phyloP scores from a whole-genome alignment of 208 protist species.

The Crithidia sp. region DNA sequence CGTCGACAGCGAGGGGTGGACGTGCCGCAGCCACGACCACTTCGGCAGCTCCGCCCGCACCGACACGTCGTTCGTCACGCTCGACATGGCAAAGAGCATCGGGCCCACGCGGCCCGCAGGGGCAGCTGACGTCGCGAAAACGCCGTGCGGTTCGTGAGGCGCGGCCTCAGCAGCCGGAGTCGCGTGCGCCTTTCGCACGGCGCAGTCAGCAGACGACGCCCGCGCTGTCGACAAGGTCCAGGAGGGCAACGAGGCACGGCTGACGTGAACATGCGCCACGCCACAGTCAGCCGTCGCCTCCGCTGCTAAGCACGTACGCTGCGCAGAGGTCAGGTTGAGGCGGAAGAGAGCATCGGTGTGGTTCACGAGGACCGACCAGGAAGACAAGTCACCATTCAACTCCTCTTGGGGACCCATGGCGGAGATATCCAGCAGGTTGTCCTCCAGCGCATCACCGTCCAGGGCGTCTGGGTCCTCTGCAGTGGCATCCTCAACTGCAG shows the following conservation, averaged over 20 bases:
- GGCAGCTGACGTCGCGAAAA: slow-evolving; percentile 1
- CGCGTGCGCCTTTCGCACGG: not conserved
- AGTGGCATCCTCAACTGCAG: too few relatives aligned
- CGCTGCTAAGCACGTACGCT: not conserved
- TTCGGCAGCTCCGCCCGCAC: not conserved
- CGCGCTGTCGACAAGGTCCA: not conserved
- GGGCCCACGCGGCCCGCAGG: slow-evolving; percentile 15
- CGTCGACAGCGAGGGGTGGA: not conserved
- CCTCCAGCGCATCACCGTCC: not conserved
- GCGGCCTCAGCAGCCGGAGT: not conserved
- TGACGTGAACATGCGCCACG: not conserved
- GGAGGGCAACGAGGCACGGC: not conserved
- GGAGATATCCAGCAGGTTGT: not conserved
- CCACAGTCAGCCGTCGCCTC: not conserved
- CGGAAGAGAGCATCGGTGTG: not conserved
- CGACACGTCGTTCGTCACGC: slow-evolving; percentile 11
- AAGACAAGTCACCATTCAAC: not conserved
- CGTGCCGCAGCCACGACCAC: slow-evolving; percentile 14
- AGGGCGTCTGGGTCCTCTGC: too few relatives aligned
- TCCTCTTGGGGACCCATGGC: slow-evolving; percentile 6
- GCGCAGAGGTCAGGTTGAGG: not conserved
- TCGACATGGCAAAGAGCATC: slow-evolving; percentile 7
- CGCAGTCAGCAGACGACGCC: not conserved
- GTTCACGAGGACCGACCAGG: not conserved
- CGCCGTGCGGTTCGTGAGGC: not conserved